Percentiles rank a stretch among this genome's conserved stretches.
These are phyloP conservation scores for Balamuthia mandrillaris DNA, from an alignment of 208 protist species.

Conservation along the genomic window DNA sequence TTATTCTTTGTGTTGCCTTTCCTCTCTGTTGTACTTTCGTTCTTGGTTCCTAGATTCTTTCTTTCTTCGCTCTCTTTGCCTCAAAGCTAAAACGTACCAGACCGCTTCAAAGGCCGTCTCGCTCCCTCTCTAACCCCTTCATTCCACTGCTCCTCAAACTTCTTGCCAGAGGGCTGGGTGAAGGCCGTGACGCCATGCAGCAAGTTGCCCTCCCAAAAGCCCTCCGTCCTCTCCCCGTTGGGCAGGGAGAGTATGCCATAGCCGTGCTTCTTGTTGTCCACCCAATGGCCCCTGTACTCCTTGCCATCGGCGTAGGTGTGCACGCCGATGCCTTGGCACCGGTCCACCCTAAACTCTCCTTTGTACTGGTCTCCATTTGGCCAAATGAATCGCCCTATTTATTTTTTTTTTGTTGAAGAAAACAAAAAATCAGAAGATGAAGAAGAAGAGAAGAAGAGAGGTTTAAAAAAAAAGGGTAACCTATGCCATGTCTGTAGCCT, in stretches of 20 bases:
- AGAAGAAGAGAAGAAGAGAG: neutral
- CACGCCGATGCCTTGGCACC: slow-evolving; percentile 15
- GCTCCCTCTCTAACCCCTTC: neutral
- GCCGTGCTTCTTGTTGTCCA: slow-evolving; percentile 28
- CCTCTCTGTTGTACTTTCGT: too few relatives aligned
- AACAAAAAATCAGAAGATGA: neutral
- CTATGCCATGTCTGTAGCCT: neutral
- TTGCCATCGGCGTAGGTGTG: slow-evolving; percentile 25
- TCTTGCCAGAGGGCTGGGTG: neutral
- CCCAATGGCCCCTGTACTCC: slow-evolving; percentile 1
- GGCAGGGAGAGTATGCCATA: neutral
- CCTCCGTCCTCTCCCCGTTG: neutral
- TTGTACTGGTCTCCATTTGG: slow-evolving; percentile 3
- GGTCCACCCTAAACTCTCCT: neutral
- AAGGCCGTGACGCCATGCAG: neutral
- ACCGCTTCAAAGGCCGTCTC: neutral
- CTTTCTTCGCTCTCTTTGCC: too few relatives aligned
- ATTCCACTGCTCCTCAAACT: slow-evolving; percentile 9
- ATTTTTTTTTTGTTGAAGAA: neutral
- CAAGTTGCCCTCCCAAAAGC: neutral
- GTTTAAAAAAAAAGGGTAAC: neutral
- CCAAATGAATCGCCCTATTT: slow-evolving; percentile 13
- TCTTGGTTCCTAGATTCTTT: too few relatives aligned
- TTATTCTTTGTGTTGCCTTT: too few relatives aligned
- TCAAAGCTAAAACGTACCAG: neutral